Evolutionary conservation across 164 flowering plant genomes (phyloP).

Genomic region (Stephania cephalantha): DNA sequence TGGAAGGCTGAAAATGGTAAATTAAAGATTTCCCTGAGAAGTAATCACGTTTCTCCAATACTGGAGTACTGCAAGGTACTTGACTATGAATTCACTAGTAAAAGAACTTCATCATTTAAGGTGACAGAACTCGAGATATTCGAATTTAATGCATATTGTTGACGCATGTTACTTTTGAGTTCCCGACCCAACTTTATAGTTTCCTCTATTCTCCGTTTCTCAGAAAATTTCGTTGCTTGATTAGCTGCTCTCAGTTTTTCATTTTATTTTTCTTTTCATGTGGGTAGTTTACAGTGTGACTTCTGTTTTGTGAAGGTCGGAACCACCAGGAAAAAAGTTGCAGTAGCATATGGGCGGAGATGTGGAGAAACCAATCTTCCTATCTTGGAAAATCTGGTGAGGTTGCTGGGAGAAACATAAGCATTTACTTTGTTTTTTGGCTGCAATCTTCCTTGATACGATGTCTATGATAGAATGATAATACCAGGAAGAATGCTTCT

Average conservation of each 20-base stretch:
- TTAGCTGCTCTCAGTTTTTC: background rate
- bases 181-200: background rate
- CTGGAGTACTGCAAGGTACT: slow-evolving; percentile 82
- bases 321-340: slow-evolving; percentile 66
- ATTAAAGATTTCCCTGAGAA: slow-evolving; percentile 56
- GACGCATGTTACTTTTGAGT: background rate
- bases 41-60: slow-evolving; percentile 58
- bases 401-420: background rate
- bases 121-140: background rate
- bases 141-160: background rate
- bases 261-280: background rate
- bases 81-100: background rate
- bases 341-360: slow-evolving; percentile 77
- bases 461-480: background rate
- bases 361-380: slow-evolving; percentile 64
- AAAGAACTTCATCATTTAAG: background rate
- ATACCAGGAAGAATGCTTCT: background rate
- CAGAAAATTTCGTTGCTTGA: background rate
- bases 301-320: slow-evolving; percentile 51
- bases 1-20: slow-evolving; percentile 52
- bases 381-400: slow-evolving; percentile 74
- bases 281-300: background rate
- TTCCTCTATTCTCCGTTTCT: background rate
- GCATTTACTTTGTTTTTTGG: background rate
- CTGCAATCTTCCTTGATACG: background rate